Conservation (phyloP, 2,329 filamentous ascomycete species). For the Fusarium sacchari region DNA sequence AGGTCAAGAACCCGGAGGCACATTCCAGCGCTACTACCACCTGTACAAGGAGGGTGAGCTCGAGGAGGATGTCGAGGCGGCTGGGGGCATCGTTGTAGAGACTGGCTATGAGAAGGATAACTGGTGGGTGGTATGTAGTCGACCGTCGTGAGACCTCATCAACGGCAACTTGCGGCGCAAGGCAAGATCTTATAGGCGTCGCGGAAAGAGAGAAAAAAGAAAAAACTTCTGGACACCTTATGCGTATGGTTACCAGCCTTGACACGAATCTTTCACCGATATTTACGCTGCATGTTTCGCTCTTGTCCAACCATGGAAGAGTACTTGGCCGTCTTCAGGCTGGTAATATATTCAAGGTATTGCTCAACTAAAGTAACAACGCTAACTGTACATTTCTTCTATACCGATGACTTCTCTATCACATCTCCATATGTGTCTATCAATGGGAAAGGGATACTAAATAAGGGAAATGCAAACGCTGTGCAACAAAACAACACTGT, state of each 20-base stretch:
- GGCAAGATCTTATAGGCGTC: slow-evolving; percentile 19
- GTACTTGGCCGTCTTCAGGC: neutral
- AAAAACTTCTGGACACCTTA: neutral
- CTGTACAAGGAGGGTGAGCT: slow-evolving; percentile 88
- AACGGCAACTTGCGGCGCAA: slow-evolving; percentile 7
- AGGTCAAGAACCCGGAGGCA: slow-evolving; percentile 56
- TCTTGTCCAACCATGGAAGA: slow-evolving; percentile 18
- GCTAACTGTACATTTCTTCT: slow-evolving; percentile 37
- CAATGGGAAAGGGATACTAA: slow-evolving; percentile 10
- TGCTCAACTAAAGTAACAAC: slow-evolving; percentile 16
- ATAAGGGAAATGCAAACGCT: slow-evolving; percentile 20
- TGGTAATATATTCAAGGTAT: slow-evolving; percentile 12
- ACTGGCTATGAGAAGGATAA: slow-evolving; percentile 97
- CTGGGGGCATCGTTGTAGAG: slow-evolving; percentile 79
- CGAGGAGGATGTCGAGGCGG: slow-evolving; percentile 78
- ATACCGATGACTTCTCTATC: slow-evolving; percentile 31
- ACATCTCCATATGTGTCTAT: slow-evolving; percentile 22
- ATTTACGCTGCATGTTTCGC: neutral
- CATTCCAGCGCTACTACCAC: slow-evolving; percentile 93
- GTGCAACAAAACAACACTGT: slow-evolving; percentile 16
- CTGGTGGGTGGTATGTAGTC: slow-evolving; percentile 84
- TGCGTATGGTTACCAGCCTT: slow-evolving; percentile 7
- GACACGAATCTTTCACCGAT: slow-evolving; percentile 6
- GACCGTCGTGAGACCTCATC: slow-evolving; percentile 35
- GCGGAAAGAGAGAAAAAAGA: neutral